Evolutionary conservation across 345 rosid species (phyloP), one percentile per base, ranked within the genome.

Genomic region (Acer yangbiense): DNA sequence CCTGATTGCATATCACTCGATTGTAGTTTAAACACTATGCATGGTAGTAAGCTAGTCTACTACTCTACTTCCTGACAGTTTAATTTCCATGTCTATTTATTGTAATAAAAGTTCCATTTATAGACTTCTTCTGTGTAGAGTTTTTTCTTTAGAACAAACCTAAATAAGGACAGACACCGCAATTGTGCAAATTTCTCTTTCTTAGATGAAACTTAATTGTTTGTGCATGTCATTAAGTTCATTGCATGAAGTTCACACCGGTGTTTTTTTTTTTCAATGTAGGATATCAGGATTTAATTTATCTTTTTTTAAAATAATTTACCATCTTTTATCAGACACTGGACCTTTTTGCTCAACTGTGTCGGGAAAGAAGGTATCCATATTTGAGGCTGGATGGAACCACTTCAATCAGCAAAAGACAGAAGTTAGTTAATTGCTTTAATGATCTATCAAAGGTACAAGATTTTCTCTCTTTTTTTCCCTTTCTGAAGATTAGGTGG

Each of bases 361-460:
- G 99, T 71, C 98, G 97, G 68, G 99, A 96, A 87, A 92, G 98
- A 87, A 89, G 97, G 85, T 96, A 96, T 84, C 98, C 99, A 2
- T 87, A 84, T 84, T 78, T 96, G 73, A 91, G 98, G 85, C 97
- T 96, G 65, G 99, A 96, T 81, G 99, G 99, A 84, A 79, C 90
- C 75, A 96, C 99, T 69, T 88, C 99, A 72, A 94, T 96, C 75
- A 86, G 98, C 85, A 96, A 96, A 91, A 87, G 99, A 77, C 98
- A 94, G 77, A 96, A 96, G 84, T 87, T 96, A 71, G 99, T 94
- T 76, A 96, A 96, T 86, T 85, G 69, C 64, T 88, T 96, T 81
- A 96, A 96, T 87, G 98, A 96, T 82, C 82, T 79, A 80, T 85
- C 90, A 65, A 96, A 90, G 98, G 99, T 94, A 78, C 46, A 63